Evolutionary conservation across 306 rosid genomes (phyloP), one percentile per base, ranked within the genome.

Genomic region (Mimosa bimucronata): DNA sequence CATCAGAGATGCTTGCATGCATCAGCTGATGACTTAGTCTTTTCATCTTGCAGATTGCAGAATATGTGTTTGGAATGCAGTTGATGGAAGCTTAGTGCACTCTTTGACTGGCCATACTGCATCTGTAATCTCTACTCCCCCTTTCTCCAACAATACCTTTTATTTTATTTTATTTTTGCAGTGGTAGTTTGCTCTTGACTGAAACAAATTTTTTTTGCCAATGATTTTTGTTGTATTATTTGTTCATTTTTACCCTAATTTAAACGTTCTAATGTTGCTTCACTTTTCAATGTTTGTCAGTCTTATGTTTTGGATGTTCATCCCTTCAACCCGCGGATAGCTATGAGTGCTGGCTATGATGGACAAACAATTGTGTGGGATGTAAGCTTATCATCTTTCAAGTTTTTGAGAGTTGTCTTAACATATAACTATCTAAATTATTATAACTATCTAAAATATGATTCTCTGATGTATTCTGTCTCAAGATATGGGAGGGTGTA

Each of bases 261-360:
- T 86, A 75, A 55, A 48, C 46, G 38, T 74, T 77, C 46, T 70
- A 41, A n/a, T 70, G 77, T 79, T 78, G 61, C 72, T 69, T 79
- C 67, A 65, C 45, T 81, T 72, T 86, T 86, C 77, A 65, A 74
- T 79, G 79, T 45, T 79, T 89, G 80, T 80, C 88, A 93, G 98
- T 88, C 98, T 76, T 93, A 91, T 57, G 98, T 93, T 81, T 82
- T 93, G 93, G 98, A 91, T 91, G 98, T 93, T 69, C 98, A 93
- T 90, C 98, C 98, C 75, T 93, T 93, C 86, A 93, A 93, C 83
- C 97, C 98, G 78, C 93, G 94, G 83, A 93, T 93, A 83, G 98
- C 98, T 58, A 91, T 93, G 98, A 93, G 98, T 82, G 98, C 98
- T 82, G 98, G 98, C 61, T 93, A 93, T 85, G 98, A 93, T 87